Base-by-base conservation (phyloP, 2,329 filamentous ascomycete species). In the Colletotrichum camelliae region DNA sequence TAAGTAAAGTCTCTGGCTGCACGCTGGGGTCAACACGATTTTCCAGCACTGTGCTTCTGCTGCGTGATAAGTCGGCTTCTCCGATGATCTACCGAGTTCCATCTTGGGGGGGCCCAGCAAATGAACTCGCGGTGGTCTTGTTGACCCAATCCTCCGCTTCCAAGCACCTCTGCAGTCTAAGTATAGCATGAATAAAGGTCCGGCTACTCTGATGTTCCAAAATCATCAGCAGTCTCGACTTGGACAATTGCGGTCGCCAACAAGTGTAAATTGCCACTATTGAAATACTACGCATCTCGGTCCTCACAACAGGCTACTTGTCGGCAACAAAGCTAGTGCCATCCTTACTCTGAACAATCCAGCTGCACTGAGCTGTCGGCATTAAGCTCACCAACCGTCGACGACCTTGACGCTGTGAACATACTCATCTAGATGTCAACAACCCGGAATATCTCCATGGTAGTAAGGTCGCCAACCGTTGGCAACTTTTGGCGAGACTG, bases 41-140 rank as follows among this genome's bases (percentile, higher is more conserved):
- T 13, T 12, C 16, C 16, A 7, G 27, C 8, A 72, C 72, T 70
- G 67, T 70, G n/a, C 7, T 5, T 24, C 18, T 16, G 33, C 24
- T 57, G 35, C 24, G 27, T 62, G 27, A 29, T 65, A 16, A 48
- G 15, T 5, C 29, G 31, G 18, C 21, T 77, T 77, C 75, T 52
- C 72, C 67, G 72, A 67, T 43, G 60, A 74, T 77, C 74, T 77
- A 77, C 74, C 60, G 65, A 57, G 21, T 77, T 77, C 73, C 43
- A 72, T 39, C 31, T 16, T 13, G 12, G 35, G 33, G 24, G 29
- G 29, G 27, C 29, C 29, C 29, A 24, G 24, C 24, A 24, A 24
- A 24, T 24, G 24, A 24, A 24, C 24, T 24, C 24, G 24, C 4
- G 24, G 24, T 24, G 24, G 24, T 24, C 29, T 29, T 7, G 29